Base-by-base conservation (phyloP, 148 eudicot genomes). In the Vaccinium macrocarpon region DNA sequence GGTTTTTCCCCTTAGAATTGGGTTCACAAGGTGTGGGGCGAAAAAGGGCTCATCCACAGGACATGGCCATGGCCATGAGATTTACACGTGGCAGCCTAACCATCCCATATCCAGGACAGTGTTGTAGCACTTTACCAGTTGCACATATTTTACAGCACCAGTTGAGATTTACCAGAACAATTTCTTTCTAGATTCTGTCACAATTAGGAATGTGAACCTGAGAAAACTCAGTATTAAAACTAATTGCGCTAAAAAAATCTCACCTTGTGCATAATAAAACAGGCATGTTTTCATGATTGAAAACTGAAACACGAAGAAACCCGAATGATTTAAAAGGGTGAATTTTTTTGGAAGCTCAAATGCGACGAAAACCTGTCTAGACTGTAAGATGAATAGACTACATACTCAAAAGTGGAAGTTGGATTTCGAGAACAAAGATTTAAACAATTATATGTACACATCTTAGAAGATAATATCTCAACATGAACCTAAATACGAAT, bases 31-130 rank as follows among this genome's bases (percentile, higher is more conserved):
- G n/a, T 42, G 74, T 27, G 74, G 56, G 74, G 56, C 11, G 4
- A 62, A 78, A 81, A 38, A 7, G 11, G 32, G 9, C 56, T 21
- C 48, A 68, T 49, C 49, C 35, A n/a, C 21, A 15, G 55, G 9
- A 1, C 21, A 55, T 18, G 25, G 83, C 25, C 86, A 90, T 86
- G 91, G 87, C 83, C 62, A 19, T 74, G 50, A 73, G 77, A 32
- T 70, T 85, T 85, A 85, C 88, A 90, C 87, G 88, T 88, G 90
- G 88, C 82, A 35, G 23, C 32, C n/a, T 64, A 18, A 16, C 15
- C 53, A 51, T 56, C 84, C 62, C 51, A 18, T 25, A 56, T 4
- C 18, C 59, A 11, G 59, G 35, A 77, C 80, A 42, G 52, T 35
- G 76, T 9, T 21, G 27, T 46, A 8, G 27, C 79, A 55, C 52